phyloP scores from a whole-genome alignment of 2,329 filamentous ascomycete genomes.

The Neofusicoccum umdonicola region DNA sequence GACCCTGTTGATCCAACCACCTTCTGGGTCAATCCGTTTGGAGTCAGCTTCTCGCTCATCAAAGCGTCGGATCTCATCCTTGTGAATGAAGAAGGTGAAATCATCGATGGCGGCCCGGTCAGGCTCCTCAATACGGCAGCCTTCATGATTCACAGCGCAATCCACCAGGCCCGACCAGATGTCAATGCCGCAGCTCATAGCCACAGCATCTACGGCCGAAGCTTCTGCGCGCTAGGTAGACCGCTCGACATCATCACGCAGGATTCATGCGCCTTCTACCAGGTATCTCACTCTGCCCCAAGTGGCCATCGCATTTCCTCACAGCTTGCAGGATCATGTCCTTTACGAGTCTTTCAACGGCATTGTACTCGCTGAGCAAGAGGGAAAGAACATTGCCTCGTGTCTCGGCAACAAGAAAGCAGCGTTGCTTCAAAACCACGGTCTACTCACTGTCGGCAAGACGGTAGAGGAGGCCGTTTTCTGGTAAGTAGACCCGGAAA shows the following conservation, averaged over 20 bases:
- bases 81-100: conserved; percentile 59
- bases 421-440: conserved; percentile 55
- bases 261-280: conserved; percentile 55
- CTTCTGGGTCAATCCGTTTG: conserved; percentile 69
- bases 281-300: conserved; percentile 25
- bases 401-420: conserved; percentile 51
- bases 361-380: conserved; percentile 52
- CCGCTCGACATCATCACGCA: conserved; percentile 59
- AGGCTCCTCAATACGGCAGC: conserved; percentile 45
- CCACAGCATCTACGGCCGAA: conserved; percentile 58
- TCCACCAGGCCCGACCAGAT: conserved; percentile 59
- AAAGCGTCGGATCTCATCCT: conserved; percentile 66
- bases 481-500: conserved; percentile 34
- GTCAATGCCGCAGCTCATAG: conserved; percentile 59
- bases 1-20: conserved; percentile 58
- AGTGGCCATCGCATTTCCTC: conserved; percentile 26
- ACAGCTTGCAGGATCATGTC: conserved; percentile 59
- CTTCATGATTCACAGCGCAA: conserved; percentile 60
- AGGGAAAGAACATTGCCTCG: conserved; percentile 53
- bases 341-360: conserved; percentile 55
- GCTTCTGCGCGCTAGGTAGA: conserved; percentile 62
- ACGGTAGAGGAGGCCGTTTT: conserved; percentile 53
- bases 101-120: conserved; percentile 59
- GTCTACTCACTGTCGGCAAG: conserved; percentile 49
- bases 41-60: conserved; percentile 60